Evolutionary conservation across 306 rosid species (phyloP), one percentile per base, ranked within the genome.

Genomic region (Medicago ruthenica): DNA sequence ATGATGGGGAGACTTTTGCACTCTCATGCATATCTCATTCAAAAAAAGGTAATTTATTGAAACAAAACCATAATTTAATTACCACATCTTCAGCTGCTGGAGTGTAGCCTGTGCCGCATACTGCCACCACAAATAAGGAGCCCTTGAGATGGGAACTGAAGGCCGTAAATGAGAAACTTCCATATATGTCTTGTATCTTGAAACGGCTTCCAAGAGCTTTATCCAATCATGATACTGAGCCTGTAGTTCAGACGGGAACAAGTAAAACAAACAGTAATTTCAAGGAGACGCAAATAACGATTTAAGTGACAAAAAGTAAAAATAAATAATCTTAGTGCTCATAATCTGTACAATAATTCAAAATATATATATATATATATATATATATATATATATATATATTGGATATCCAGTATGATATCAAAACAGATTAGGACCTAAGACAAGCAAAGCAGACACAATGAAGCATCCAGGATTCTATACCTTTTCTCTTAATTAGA

Each of bases 1-100:
- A 51, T 34, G 34, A 42, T 9, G 31, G 39, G 61, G 76, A 13
- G 54, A 70, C 65, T 63, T 65, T 42, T 42, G 37, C 48, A 70
- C 31, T 67, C 40, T 18, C 57, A 73, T 51, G 27, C 71, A 53
- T 42, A 65, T 15, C 17, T 67, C 48, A 55, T 39, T 57, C 5
- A 34, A 57, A 74, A 7, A 34, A 57, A 74, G 67, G 50, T 39
- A 75, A 48, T 48, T 39, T 39, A 73, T 69, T 76, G 48, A 36
- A 55, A 79, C 16, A 76, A 27, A 36, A 59, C 71, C 47, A 77
- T 71, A 42, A 76, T 77, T 67, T 40, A 79, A 42, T 81, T 92
- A 95, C 99, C 97, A 95, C 88, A 84, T 78, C 88, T 89, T 86
- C 86, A 83, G 91, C 90, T 92, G 96, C 90, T 86, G 99, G 83